phyloP scores from a whole-genome alignment of 306 rosid genomes.

The Ormosia emarginata region DNA sequence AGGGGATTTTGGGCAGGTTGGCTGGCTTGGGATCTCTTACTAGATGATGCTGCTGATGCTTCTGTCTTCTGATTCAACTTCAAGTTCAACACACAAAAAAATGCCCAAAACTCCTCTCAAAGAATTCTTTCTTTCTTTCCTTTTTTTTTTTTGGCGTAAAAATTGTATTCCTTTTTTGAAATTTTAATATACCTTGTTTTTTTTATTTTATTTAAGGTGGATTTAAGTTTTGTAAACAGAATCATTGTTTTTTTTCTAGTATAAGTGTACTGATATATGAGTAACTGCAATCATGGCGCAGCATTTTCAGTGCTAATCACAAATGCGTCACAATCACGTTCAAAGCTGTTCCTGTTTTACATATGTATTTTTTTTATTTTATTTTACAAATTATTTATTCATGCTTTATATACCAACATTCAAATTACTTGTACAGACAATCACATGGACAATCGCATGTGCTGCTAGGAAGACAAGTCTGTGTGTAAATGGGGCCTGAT shows the following conservation, averaged over 20 bases:
- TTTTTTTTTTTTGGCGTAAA: background rate
- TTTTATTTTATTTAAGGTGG: background rate
- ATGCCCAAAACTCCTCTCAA: background rate
- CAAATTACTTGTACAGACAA: background rate
- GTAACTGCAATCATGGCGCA: background rate
- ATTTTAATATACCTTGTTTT: background rate
- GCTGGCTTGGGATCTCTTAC: conserved; percentile 56
- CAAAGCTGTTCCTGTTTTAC: background rate
- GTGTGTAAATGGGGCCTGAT: background rate
- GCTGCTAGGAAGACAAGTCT: background rate
- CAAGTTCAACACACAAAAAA: background rate
- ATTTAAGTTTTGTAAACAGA: background rate
- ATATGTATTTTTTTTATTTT: background rate
- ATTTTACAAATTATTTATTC: background rate
- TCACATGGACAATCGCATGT: conserved; percentile 30
- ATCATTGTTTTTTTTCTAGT: background rate
- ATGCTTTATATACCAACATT: background rate
- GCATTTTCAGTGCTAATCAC: background rate
- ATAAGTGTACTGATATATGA: background rate
- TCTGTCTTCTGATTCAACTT: background rate
- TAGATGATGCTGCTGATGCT: background rate
- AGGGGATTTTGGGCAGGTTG: conserved; percentile 70
- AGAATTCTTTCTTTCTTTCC: background rate
- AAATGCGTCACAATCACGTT: background rate
- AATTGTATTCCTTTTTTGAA: conserved; percentile 22